These are phyloP conservation scores for Pseudopithomyces maydicus DNA, from an alignment of 2,329 filamentous ascomycete species.

Conservation along the genomic window DNA sequence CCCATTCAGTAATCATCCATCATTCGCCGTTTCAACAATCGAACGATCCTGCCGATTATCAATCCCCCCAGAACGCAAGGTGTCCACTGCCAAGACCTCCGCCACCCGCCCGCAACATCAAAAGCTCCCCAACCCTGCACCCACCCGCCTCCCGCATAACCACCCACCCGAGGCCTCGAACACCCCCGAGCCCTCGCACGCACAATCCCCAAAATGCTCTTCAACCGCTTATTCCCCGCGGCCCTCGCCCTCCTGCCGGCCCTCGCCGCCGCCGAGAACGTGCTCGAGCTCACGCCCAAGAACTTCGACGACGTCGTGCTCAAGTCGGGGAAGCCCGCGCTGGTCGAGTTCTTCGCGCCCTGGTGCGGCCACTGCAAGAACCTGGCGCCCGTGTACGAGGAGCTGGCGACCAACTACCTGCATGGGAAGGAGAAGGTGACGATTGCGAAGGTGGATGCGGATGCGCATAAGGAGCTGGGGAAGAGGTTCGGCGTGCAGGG, in stretches of 20 bases:
- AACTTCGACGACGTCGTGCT: constrained; percentile 94
- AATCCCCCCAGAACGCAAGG: constrained; percentile 19
- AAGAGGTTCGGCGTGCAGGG: constrained; percentile 88
- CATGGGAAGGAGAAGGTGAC: constrained; percentile 76
- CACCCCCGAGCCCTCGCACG: constrained; percentile 20
- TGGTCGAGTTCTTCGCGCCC: constrained; percentile 97
- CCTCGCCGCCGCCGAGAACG: constrained; percentile 71
- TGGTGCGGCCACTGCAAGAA: constrained; percentile 99
- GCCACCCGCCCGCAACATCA: constrained; percentile 21
- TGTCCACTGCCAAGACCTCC: constrained; percentile 30
- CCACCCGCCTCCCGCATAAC: constrained; percentile 12
- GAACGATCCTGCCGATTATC: constrained; percentile 3
- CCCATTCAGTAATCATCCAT: neutral
- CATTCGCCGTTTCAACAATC: neutral
- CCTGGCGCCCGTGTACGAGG: constrained; percentile 92
- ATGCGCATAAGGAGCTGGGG: constrained; percentile 82
- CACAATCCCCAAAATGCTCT: constrained; percentile 35
- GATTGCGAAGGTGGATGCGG: constrained; percentile 95
- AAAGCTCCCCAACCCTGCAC: constrained; percentile 14
- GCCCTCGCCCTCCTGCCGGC: constrained; percentile 39
- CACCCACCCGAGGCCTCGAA: constrained; percentile 22
- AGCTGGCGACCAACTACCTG: constrained; percentile 77
- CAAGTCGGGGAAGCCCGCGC: constrained; percentile 89
- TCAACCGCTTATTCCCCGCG: constrained; percentile 38
- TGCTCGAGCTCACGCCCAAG: constrained; percentile 83